Evolutionary conservation across 148 eudicot genomes (phyloP).

Genomic region (Pouteria glomerata): DNA sequence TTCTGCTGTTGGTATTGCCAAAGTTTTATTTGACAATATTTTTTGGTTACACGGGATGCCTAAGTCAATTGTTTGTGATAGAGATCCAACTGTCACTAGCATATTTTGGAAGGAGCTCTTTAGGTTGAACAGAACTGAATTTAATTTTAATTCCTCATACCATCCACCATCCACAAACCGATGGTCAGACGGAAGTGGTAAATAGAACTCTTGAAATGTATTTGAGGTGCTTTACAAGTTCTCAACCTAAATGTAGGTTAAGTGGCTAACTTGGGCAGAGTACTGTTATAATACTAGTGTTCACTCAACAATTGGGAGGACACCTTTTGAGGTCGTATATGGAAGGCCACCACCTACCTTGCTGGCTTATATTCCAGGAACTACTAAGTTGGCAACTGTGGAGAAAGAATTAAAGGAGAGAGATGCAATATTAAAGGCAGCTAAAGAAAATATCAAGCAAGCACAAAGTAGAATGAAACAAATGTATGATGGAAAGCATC

Average conservation of each 20-base stretch:
- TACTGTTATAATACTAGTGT: not conserved
- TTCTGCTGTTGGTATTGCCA: not conserved
- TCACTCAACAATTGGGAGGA: not conserved
- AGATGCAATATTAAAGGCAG: not conserved
- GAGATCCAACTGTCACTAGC: not conserved
- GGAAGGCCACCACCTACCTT: not conserved
- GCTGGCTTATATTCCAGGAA: not conserved
- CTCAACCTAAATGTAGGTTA: not conserved
- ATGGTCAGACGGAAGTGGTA: not conserved
- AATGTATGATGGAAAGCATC: not conserved
- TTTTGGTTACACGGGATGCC: not conserved
- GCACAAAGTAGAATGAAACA: constrained; percentile 13
- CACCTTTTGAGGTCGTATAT: not conserved
- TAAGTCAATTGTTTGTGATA: not conserved
- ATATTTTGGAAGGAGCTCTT: not conserved
- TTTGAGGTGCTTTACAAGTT: not conserved
- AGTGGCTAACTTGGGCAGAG: not conserved
- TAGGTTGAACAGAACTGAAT: not conserved
- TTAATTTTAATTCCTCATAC: not conserved
- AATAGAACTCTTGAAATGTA: not conserved
- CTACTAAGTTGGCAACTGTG: not conserved
- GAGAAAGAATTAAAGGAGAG: not conserved
- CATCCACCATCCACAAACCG: not conserved
- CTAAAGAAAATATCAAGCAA: not conserved
- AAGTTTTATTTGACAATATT: not conserved